Conservation (phyloP, 768 basidiomycete species). For the Sporobolomyces phaffii region DNA sequence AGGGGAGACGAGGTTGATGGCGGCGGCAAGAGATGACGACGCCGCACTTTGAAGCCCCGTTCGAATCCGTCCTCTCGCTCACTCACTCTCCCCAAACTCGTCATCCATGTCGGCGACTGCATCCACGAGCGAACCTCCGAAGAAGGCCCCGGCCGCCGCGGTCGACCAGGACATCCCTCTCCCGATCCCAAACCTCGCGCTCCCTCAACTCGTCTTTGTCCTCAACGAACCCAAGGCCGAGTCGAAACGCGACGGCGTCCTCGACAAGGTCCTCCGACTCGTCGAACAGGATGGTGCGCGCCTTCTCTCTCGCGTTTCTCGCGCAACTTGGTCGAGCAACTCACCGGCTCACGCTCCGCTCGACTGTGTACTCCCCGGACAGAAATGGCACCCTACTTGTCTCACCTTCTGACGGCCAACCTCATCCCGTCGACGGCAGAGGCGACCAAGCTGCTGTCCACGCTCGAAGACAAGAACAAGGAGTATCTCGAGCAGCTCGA, state of each 20-base stretch:
- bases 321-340: too few species aligned
- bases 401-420: constrained; percentile 31
- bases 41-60: too few species aligned
- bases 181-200: constrained; percentile 76
- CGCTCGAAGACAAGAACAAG: constrained; percentile 64
- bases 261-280: constrained; percentile 60
- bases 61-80: not conserved
- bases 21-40: too few species aligned
- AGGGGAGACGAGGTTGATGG: too few species aligned
- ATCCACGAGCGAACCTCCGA: not conserved
- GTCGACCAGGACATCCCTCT: constrained; percentile 66
- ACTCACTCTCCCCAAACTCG: not conserved
- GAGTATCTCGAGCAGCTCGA: constrained; percentile 69
- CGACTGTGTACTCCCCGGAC: too few species aligned
- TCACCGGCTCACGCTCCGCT: too few species aligned
- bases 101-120: not conserved
- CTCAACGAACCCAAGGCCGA: constrained; percentile 57
- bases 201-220: constrained; percentile 72
- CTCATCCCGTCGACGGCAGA: constrained; percentile 49
- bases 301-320: too few species aligned
- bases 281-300: constrained; percentile 72
- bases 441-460: constrained; percentile 50
- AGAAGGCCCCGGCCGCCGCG: not conserved
- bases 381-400: constrained; percentile 81
- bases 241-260: constrained; percentile 56